Evolutionary conservation across 2,329 filamentous ascomycete species (phyloP).

Genomic region (Stagonosporopsis tanaceti): DNA sequence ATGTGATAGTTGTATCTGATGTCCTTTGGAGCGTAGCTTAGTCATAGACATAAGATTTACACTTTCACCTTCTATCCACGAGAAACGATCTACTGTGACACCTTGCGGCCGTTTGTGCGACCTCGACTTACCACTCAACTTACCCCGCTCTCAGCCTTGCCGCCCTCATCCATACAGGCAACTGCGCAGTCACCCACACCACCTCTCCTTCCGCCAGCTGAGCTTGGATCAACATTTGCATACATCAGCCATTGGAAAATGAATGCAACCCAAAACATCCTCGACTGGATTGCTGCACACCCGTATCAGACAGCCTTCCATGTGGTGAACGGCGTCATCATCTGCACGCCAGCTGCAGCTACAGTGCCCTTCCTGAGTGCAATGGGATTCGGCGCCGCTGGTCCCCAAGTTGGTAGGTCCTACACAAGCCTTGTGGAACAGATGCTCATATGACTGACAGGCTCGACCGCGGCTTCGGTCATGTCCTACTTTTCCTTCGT

Average conservation of each 20-base stretch:
- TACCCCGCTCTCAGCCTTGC: conserved; percentile 14
- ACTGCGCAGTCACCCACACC: neutral
- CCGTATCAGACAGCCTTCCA: conserved; percentile 38
- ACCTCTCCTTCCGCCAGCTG: neutral
- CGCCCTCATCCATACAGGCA: neutral
- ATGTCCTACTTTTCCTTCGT: conserved; percentile 34
- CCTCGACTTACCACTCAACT: neutral
- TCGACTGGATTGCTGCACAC: conserved; percentile 32
- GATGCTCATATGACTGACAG: conserved; percentile 15
- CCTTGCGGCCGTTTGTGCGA: neutral
- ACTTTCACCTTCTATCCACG: too few relatives aligned
- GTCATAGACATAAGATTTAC: too few relatives aligned
- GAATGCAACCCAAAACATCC: conserved; percentile 15
- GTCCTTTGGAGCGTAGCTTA: too few relatives aligned
- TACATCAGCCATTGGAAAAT: neutral
- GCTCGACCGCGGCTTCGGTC: conserved; percentile 28
- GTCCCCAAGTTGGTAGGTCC: conserved; percentile 33
- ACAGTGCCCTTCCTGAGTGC: conserved; percentile 33
- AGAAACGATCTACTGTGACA: neutral
- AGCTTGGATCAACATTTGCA: neutral
- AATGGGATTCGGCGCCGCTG: conserved; percentile 31
- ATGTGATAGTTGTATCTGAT: neutral
- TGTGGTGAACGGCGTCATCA: conserved; percentile 32
- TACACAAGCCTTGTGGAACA: neutral
- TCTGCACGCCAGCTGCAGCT: conserved; percentile 33